Evolutionary conservation across 1,139 yeast genomes (phyloP).

Genomic region (Eremothecium coryli): DNA sequence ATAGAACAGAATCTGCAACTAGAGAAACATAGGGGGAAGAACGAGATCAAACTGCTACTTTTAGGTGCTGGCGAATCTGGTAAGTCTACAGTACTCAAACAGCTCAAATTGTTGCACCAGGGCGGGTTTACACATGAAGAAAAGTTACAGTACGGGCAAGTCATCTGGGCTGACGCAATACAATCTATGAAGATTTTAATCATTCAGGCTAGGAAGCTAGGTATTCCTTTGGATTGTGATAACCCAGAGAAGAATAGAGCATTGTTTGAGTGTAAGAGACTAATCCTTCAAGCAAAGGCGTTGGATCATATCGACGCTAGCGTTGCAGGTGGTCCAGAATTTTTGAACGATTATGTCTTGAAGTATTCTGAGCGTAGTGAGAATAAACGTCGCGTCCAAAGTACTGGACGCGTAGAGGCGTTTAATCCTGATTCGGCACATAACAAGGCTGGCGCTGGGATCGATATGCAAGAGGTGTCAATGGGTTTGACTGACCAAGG

Average conservation of each 20-base stretch:
- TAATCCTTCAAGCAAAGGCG: slow-evolving; percentile 48
- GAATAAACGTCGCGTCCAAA: slow-evolving; percentile 40
- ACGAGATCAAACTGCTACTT: slow-evolving; percentile 56
- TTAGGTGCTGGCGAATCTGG: slow-evolving; percentile 97
- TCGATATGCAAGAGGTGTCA: slow-evolving; percentile 27
- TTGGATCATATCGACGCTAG: slow-evolving; percentile 54
- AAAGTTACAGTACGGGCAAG: slow-evolving; percentile 69
- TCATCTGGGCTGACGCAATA: slow-evolving; percentile 91
- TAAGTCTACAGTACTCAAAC: slow-evolving; percentile 91
- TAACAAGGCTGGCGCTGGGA: slow-evolving; percentile 7
- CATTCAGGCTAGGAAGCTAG: slow-evolving; percentile 56
- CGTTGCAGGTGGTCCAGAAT: slow-evolving; percentile 59
- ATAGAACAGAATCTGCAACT: slow-evolving; percentile 57
- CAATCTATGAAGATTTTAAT: slow-evolving; percentile 81
- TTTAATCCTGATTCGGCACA: slow-evolving; percentile 28
- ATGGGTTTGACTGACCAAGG: slow-evolving; percentile 25
- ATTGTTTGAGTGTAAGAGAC: slow-evolving; percentile 40
- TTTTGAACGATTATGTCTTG: slow-evolving; percentile 54
- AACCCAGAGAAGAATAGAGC: slow-evolving; percentile 35
- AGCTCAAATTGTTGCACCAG: slow-evolving; percentile 75
- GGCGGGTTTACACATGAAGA: slow-evolving; percentile 79
- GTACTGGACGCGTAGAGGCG: slow-evolving; percentile 48
- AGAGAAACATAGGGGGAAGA: slow-evolving; percentile 43
- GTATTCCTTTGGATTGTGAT: slow-evolving; percentile 56
- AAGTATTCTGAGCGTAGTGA: slow-evolving; percentile 51